Evolutionary conservation across 2,329 filamentous ascomycete species (phyloP).

Genomic region (Pseudopithomyces maydicus): DNA sequence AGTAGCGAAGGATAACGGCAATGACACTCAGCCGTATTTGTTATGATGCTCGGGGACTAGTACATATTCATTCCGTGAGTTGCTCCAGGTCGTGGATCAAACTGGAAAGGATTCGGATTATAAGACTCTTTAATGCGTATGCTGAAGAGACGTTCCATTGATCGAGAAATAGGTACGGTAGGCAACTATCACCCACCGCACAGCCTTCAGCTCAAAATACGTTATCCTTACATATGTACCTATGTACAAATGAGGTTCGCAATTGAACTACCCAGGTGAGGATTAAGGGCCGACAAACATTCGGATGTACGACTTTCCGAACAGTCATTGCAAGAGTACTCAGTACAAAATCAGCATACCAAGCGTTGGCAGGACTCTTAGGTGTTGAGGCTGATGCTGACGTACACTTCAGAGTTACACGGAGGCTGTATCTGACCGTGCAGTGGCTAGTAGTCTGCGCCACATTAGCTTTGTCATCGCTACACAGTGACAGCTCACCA

Average conservation of each 20-base stretch:
- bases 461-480: slow-evolving; percentile 1
- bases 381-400: slow-evolving; percentile 27
- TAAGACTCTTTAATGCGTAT: background rate
- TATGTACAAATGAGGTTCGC: background rate
- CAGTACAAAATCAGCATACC: background rate
- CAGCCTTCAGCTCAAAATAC: background rate
- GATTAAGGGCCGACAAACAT: background rate
- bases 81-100: background rate
- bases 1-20: slow-evolving; percentile 1
- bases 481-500: background rate
- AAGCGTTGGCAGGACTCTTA: slow-evolving; percentile 4
- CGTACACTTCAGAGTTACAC: slow-evolving; percentile 9
- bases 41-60: background rate
- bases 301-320: slow-evolving; percentile 1
- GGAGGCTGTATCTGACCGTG: background rate
- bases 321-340: background rate
- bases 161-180: background rate
- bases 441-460: slow-evolving; percentile 10
- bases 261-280: background rate
- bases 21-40: background rate
- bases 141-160: background rate
- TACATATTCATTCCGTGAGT: background rate
- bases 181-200: background rate
- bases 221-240: too few species aligned
- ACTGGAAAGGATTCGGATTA: background rate